phyloP scores from a whole-genome alignment of 345 rosid species.

The Sonneratia alba region DNA sequence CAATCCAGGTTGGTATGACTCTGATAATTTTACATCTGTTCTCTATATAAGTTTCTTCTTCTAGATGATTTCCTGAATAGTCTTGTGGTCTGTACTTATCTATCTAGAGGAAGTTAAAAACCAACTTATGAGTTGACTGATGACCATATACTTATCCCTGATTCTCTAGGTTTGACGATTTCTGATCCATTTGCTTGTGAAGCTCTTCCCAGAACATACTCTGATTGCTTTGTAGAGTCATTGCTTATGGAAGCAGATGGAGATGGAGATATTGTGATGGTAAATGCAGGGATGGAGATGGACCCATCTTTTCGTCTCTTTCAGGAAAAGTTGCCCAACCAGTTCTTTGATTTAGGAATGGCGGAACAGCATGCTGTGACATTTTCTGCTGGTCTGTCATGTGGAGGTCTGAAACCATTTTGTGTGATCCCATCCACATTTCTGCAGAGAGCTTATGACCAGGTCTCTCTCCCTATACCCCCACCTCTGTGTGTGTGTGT shows the following conservation, averaged over 20 bases:
- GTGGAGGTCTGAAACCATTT: constrained; percentile 91
- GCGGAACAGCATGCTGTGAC: constrained; percentile 96
- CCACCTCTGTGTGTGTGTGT: background rate
- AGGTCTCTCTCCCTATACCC: constrained; percentile 38
- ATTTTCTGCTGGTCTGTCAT: constrained; percentile 88
- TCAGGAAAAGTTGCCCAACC: constrained; percentile 63
- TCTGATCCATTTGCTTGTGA: constrained; percentile 13
- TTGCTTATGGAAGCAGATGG: constrained; percentile 67
- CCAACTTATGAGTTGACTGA: background rate
- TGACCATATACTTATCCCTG: background rate
- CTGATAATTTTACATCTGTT: too few relatives aligned
- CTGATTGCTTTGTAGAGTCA: constrained; percentile 78
- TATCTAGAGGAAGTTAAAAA: background rate
- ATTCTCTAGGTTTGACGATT: constrained; percentile 27
- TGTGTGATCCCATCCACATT: constrained; percentile 81
- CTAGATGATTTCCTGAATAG: background rate
- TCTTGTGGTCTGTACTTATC: background rate
- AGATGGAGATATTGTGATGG: constrained; percentile 71
- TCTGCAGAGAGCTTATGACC: constrained; percentile 91
- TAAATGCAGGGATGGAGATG: constrained; percentile 80
- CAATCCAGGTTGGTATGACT: too few relatives aligned
- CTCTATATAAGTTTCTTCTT: too few relatives aligned
- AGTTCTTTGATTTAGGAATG: constrained; percentile 81
- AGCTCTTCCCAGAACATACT: constrained; percentile 45
- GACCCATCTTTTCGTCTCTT: constrained; percentile 52